A percentile compares a stretch with the other conserved stretches of the same genome.
Conservation (phyloP, 176 grass and related monocot genomes). For the Triticum urartu region DNA sequence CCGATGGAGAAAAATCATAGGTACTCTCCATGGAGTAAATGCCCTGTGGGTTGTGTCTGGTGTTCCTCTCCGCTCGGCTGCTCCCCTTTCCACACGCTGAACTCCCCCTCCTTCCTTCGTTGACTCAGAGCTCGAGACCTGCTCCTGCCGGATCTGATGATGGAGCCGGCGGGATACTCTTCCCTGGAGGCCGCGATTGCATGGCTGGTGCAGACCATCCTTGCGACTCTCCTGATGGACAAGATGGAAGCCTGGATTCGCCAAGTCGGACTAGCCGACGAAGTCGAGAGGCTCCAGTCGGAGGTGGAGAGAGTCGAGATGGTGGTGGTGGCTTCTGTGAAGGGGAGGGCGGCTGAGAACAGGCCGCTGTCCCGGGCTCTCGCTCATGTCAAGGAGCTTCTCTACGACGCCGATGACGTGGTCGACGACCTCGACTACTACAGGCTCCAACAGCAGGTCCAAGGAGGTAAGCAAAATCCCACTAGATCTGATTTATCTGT, state of each 20-base stretch:
- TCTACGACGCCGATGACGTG: too few species aligned
- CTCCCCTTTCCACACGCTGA: background rate
- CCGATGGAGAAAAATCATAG: too few species aligned
- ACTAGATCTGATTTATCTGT: too few species aligned
- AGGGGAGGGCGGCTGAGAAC: background rate
- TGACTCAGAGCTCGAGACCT: background rate
- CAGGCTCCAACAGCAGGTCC: too few species aligned
- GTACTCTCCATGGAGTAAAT: too few species aligned
- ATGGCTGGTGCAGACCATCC: slow-evolving; percentile 13
- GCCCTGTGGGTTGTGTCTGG: too few species aligned
- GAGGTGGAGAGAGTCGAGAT: background rate
- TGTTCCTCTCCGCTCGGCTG: background rate
- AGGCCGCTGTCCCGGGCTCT: too few species aligned
- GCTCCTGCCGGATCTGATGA: background rate
- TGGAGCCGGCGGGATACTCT: background rate
- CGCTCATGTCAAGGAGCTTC: background rate
- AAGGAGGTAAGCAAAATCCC: too few species aligned
- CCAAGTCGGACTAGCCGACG: too few species aligned
- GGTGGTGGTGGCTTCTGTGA: background rate
- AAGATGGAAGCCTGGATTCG: too few species aligned
- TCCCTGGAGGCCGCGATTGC: background rate
- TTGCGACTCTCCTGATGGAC: background rate
- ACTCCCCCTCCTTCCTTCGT: background rate
- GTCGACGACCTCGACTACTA: too few species aligned
- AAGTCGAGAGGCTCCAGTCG: background rate